A percentile compares a stretch with the other conserved stretches of the same genome.
phyloP scores from a whole-genome alignment of 1,284 basidiomycete genomes.

The Ganoderma boninense region DNA sequence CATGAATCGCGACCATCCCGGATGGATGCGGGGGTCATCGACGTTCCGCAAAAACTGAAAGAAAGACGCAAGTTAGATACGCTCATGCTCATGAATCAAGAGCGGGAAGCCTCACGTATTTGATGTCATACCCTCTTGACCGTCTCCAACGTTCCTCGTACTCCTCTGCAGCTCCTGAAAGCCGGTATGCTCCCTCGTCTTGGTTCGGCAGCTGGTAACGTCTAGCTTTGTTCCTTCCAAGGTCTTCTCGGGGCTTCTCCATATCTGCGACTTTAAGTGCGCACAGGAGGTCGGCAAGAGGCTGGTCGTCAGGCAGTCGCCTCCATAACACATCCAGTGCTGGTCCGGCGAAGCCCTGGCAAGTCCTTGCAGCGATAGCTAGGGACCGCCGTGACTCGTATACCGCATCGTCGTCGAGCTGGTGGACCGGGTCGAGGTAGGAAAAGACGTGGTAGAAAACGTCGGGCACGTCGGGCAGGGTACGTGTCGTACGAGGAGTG shows the following conservation, averaged over 20 bases:
- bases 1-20: background rate
- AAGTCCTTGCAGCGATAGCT: background rate
- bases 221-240: background rate
- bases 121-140: background rate
- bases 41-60: background rate
- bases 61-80: background rate
- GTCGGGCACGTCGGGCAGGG: background rate
- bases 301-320: background rate
- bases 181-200: background rate
- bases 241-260: too few species aligned
- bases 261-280: background rate
- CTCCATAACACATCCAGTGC: background rate
- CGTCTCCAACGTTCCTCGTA: slow-evolving; percentile 1
- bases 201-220: background rate
- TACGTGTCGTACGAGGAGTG: background rate
- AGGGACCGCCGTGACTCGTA: background rate
- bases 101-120: background rate
- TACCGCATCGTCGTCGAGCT: background rate
- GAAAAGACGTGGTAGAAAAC: background rate
- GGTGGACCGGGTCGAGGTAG: background rate
- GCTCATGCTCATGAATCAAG: too few species aligned
- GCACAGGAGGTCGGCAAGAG: slow-evolving; percentile 2
- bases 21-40: background rate
- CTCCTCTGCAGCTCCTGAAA: background rate
- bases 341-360: background rate